phyloP scores from a whole-genome alignment of 2,329 filamentous ascomycete species.

The Exophiala alcalophila region DNA sequence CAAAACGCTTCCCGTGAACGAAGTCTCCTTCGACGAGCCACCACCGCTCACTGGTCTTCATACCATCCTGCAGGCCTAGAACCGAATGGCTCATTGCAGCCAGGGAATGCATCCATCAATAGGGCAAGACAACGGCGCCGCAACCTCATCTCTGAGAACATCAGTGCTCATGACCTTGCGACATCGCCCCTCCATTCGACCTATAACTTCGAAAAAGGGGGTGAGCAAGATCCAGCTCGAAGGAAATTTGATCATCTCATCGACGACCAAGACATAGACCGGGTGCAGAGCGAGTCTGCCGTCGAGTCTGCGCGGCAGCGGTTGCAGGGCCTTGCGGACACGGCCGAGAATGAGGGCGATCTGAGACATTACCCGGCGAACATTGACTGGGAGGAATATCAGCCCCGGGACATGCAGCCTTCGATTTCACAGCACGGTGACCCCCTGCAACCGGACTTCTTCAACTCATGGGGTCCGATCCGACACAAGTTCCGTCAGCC shows the following conservation, averaged over 20 bases:
- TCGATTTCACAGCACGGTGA: conserved; percentile 9
- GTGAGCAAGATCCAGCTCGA: too few relatives aligned
- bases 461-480: conserved; percentile 33
- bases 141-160: conserved; percentile 8
- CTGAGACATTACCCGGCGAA: conserved; percentile 1
- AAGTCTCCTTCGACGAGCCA: conserved; percentile 16
- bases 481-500: conserved; percentile 32
- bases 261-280: not conserved
- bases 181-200: conserved; percentile 4
- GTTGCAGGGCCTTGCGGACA: conserved; percentile 15
- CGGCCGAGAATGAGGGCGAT: conserved; percentile 9
- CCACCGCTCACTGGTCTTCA: conserved; percentile 9
- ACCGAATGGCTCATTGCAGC: not conserved
- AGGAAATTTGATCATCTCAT: not conserved
- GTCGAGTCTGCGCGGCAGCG: conserved; percentile 12
- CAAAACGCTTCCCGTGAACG: not conserved
- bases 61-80: conserved; percentile 5
- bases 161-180: conserved; percentile 20
- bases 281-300: conserved; percentile 6
- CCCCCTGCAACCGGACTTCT: conserved; percentile 23
- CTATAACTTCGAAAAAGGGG: too few relatives aligned
- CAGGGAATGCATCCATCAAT: not conserved
- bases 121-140: not conserved
- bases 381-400: conserved; percentile 22
- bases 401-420: not conserved